These are phyloP conservation scores for Luffa aegyptiaca DNA, from an alignment of 306 rosid genomes.

Conservation along the genomic window DNA sequence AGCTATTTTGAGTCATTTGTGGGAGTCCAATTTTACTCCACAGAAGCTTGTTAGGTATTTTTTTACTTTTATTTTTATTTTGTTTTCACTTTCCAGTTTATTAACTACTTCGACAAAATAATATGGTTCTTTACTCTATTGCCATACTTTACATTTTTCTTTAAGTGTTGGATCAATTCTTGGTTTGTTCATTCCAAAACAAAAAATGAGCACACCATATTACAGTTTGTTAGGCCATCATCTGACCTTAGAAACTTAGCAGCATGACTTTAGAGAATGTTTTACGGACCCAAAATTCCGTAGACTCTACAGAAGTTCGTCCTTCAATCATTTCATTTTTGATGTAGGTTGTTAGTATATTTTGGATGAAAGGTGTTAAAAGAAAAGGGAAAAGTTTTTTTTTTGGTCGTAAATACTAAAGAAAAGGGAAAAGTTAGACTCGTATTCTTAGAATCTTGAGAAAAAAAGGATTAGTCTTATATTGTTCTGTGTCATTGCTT, in stretches of 20 bases:
- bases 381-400: neutral
- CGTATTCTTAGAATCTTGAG: neutral
- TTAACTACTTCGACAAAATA: neutral
- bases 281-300: neutral
- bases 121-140: neutral
- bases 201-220: neutral
- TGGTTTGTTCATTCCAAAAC: neutral
- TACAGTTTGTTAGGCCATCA: neutral
- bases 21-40: conserved; percentile 97
- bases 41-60: conserved; percentile 62
- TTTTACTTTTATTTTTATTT: neutral
- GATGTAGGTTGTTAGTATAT: neutral
- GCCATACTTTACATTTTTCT: neutral
- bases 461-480: neutral
- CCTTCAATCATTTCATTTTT: neutral
- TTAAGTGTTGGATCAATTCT: neutral
- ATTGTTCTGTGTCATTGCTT: neutral
- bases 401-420: too few relatives aligned
- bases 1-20: conserved; percentile 63
- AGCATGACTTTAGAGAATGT: neutral
- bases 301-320: neutral
- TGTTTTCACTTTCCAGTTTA: neutral
- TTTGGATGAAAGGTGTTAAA: neutral
- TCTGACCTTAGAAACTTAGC: neutral
- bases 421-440: neutral